Percentiles rank a stretch among this genome's conserved stretches.
Evolutionary conservation across 176 grass and related monocot genomes (phyloP).

Genomic region (Guadua angustifolia): DNA sequence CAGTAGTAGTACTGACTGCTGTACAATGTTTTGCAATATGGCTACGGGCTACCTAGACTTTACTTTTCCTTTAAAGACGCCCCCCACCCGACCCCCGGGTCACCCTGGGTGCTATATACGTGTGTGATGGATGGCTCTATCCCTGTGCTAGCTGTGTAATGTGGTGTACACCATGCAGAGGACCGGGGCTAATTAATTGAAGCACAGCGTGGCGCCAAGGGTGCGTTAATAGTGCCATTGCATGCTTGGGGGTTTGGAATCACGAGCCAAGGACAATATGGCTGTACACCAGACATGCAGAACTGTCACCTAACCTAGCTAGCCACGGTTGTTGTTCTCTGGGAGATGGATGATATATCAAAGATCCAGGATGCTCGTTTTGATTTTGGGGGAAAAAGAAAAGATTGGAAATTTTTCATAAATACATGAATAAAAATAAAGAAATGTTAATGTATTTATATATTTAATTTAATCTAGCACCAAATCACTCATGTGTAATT

Average conservation of each 20-base stretch:
- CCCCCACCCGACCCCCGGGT: conserved; percentile 13
- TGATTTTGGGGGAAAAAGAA: not conserved
- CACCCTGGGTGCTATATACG: conserved; percentile 10
- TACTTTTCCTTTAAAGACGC: conserved; percentile 46
- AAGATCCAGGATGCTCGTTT: not conserved
- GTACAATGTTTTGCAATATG: conserved; percentile 39
- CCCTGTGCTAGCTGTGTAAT: not conserved
- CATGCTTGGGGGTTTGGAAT: conserved; percentile 44
- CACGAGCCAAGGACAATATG: conserved; percentile 18
- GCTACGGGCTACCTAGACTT: conserved; percentile 24
- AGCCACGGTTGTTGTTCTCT: not conserved
- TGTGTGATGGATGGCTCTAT: conserved; percentile 15
- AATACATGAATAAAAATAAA: not conserved
- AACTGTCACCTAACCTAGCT: conserved; percentile 17
- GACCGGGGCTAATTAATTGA: not conserved
- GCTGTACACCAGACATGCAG: not conserved
- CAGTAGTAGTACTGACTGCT: not conserved
- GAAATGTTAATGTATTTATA: too few relatives aligned
- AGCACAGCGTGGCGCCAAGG: not conserved
- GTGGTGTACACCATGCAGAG: not conserved
- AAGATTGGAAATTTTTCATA: not conserved
- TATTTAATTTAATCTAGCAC: not conserved
- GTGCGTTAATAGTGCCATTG: not conserved
- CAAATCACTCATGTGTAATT: not conserved
- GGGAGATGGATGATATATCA: not conserved